A percentile compares a stretch with the other conserved stretches of the same genome.
phyloP scores from a whole-genome alignment of 495 filamentous ascomycete species.

The Staphylotrichum tortipilum region DNA sequence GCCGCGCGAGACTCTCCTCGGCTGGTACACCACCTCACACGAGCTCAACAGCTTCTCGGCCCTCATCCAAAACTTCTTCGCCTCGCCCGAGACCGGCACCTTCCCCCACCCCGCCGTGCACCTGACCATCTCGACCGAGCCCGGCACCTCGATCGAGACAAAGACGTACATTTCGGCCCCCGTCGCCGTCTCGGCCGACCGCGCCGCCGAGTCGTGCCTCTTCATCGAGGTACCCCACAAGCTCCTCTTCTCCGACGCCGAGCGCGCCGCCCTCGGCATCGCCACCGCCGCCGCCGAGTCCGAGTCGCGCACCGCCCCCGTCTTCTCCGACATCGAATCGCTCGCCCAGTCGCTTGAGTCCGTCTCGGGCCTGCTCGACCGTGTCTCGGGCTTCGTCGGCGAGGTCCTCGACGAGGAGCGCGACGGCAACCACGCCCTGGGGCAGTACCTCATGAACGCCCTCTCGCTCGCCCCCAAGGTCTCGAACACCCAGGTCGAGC shows the following conservation, averaged over 20 bases:
- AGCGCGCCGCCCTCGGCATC: slow-evolving; percentile 83
- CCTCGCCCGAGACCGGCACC: slow-evolving; percentile 88
- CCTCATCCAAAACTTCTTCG: slow-evolving; percentile 99
- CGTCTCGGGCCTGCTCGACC: slow-evolving; percentile 76
- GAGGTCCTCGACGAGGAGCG: slow-evolving; percentile 60
- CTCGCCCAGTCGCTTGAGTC: slow-evolving; percentile 77
- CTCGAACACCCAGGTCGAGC: slow-evolving; percentile 75
- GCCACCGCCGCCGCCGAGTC: slow-evolving; percentile 72
- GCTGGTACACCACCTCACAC: slow-evolving; percentile 94
- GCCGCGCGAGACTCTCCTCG: slow-evolving; percentile 86
- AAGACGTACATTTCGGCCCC: slow-evolving; percentile 89
- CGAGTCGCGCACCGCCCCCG: slow-evolving; percentile 59
- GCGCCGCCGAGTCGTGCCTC: slow-evolving; percentile 86
- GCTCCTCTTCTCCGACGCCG: slow-evolving; percentile 82
- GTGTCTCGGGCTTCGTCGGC: slow-evolving; percentile 81
- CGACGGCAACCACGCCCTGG: slow-evolving; percentile 70
- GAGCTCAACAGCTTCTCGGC: slow-evolving; percentile 97
- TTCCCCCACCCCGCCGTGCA: slow-evolving; percentile 95
- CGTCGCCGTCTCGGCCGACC: slow-evolving; percentile 88
- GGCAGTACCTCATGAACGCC: slow-evolving; percentile 88
- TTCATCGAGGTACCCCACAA: slow-evolving; percentile 90
- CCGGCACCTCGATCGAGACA: slow-evolving; percentile 75
- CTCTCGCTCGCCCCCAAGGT: slow-evolving; percentile 91
- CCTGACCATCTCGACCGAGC: slow-evolving; percentile 81
- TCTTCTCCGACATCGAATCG: slow-evolving; percentile 79